Base-by-base conservation (phyloP, 2,329 filamentous ascomycete genomes). In the Coniochaeta ligniaria region DNA sequence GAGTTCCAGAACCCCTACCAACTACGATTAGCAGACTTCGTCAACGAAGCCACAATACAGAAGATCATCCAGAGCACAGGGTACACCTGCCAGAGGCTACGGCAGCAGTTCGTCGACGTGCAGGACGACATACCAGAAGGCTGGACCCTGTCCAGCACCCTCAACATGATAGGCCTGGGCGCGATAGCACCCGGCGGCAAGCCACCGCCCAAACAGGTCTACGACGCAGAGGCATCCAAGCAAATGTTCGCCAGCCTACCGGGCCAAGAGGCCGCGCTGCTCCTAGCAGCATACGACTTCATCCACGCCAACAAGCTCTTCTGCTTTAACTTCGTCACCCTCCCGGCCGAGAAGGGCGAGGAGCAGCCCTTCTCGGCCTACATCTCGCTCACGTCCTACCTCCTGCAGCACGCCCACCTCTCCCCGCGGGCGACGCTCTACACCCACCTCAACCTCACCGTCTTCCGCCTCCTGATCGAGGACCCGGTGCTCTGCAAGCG, bases 1-100 rank as follows among this genome's bases (percentile, higher is more conserved):
- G 95, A 99, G 74, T 94, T 96, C 61, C 93, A 96, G 72, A 99
- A 99, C 67, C 94, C 94, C 0, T 99, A 99, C 69, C 89, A 95
- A 68, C 79, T 96, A 64, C 90, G 94, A 31, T 82, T 99, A 17
- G 92, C 94, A 68, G 93, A 98, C 73, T 98, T 98, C 74, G 92
- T 97, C 68, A 96, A 99, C 70, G 93, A 98, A 70, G 79, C 82
- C 0, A 89, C 90, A 2, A 97, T 98, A 68, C 84, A 88, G 62
- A 91, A 91, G 69, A 90, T 96, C 64, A 86, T 96, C 52, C 80
- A 80, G 57, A 89, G 89, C 61, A 84, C 96, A 24, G 92, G 92
- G 2, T 78, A 83, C 60, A 87, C 89, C 0, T 96, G 90, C 68
- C 79, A 82, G 57, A 77, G 75, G 6, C 73, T 93, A 59, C 82